phyloP scores from a whole-genome alignment of 176 grass and related monocot genomes.

The Oryza rufipogon region DNA sequence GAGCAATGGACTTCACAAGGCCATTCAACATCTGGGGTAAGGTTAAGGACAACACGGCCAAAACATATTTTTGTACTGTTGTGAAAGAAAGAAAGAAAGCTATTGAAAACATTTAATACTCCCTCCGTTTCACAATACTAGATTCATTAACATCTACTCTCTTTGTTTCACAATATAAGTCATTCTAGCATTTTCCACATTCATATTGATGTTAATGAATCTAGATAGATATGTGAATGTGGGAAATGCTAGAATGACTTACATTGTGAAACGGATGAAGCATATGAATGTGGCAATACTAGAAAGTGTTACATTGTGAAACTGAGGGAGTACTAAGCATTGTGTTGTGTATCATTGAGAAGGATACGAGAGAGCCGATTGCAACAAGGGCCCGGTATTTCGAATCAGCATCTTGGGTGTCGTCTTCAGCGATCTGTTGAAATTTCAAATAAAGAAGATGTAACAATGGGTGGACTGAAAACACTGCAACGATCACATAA shows the following conservation, averaged over 20 bases:
- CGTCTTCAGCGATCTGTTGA: constrained; percentile 86
- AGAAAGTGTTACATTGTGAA: no score
- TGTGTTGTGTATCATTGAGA: constrained; percentile 30
- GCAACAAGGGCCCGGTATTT: constrained; percentile 86
- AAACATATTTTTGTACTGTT: no score
- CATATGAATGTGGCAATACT: no score
- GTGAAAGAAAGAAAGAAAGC: neutral
- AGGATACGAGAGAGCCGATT: constrained; percentile 96
- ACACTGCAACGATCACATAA: neutral
- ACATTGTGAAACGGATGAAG: no score
- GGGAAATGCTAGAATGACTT: no score
- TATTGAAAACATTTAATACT: neutral
- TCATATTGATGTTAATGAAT: no score
- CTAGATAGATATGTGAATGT: no score
- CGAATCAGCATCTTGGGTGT: constrained; percentile 72
- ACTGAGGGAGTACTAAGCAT: neutral
- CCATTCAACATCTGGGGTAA: constrained; percentile 81
- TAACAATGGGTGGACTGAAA: constrained; percentile 16
- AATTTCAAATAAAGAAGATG: constrained; percentile 46
- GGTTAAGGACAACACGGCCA: constrained; percentile 51
- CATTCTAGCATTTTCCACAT: no score
- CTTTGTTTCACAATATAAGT: no score
- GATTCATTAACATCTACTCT: no score
- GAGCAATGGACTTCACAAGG: constrained; percentile 81
- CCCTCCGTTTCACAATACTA: no score